Conservation (phyloP, 352 stramenopile genomes). For the Elongisporangium anandrum region DNA sequence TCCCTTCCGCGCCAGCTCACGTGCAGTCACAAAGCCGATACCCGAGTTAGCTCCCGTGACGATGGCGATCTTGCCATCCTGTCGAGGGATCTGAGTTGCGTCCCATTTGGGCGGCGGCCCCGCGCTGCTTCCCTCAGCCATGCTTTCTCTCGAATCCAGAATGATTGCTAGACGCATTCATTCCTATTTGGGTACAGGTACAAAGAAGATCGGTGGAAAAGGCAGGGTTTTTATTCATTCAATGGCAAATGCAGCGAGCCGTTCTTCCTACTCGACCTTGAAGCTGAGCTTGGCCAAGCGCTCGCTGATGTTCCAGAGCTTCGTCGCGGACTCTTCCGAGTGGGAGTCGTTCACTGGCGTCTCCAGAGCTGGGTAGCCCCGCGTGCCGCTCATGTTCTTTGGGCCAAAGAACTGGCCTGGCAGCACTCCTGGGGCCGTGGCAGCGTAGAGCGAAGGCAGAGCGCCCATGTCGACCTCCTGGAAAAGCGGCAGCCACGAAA, state of each 20-base stretch:
- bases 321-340: constrained; percentile 16
- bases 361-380: constrained; percentile 24
- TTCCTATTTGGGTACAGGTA: no score
- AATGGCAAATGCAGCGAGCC: no score
- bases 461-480: constrained; percentile 24
- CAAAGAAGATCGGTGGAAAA: no score
- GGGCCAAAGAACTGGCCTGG: not conserved
- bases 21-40: constrained; percentile 32
- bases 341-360: constrained; percentile 18
- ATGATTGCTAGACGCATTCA: no score
- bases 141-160: no score
- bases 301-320: constrained; percentile 38
- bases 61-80: constrained; percentile 19
- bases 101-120: constrained; percentile 11
- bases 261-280: not conserved
- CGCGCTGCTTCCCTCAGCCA: no score
- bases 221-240: no score
- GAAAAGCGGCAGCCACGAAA: no score
- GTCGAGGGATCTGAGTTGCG: constrained; percentile 18
- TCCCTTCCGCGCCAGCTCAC: constrained; percentile 23
- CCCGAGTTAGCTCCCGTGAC: constrained; percentile 37
- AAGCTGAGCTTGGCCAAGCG: constrained; percentile 9
- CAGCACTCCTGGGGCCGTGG: constrained; percentile 13
- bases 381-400: no score
- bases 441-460: constrained; percentile 37